Base-by-base conservation (phyloP, 805 yeast species). In the Cyberlindnera subsufficiens region DNA sequence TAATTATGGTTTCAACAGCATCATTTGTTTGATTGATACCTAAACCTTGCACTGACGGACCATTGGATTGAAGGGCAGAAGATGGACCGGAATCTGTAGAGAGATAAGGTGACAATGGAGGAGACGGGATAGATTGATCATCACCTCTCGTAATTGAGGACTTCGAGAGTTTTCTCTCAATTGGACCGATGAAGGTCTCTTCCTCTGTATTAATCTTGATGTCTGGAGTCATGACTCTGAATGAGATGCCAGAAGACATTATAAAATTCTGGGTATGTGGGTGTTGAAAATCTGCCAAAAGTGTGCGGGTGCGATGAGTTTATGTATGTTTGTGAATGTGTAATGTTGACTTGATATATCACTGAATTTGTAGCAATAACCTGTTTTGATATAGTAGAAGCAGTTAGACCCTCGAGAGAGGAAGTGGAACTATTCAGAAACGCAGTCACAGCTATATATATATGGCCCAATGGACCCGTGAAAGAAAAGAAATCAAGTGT, bases 101-200 rank as follows among this genome's bases (percentile, higher is more conserved):
- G 35, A 61, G 69, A 46, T 62, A 66, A 39, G 75, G 75, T 3
- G 75, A 69, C 44, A 68, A 56, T 36, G 75, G 74, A 6, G 75
- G 75, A 13, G 74, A 69, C 32, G 71, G 68, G 20, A 71, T 70
- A 6, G 61, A 54, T 31, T 49, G 55, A 31, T 60, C 62, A 34
- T 52, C 55, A 4, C 53, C 50, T 46, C 55, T 51, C 4, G 51
- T 35, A 2, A 51, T 45, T 4, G 58, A 57, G 16, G 58, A 45
- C 38, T 53, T 56, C 30, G 60, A 56, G 14, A 41, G 45, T 41
- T 58, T 58, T 52, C 60, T 55, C 17, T 45, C 46, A 8, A 52
- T 11, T 10, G 53, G 43, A 4, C 54, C 50, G 17, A 42, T 22
- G 6, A 17, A 8, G 6, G 19, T 9, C 18, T 30, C 30, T 30